Evolutionary conservation across 2,329 filamentous ascomycete genomes (phyloP).

Genomic region (Colletotrichum magnum): DNA sequence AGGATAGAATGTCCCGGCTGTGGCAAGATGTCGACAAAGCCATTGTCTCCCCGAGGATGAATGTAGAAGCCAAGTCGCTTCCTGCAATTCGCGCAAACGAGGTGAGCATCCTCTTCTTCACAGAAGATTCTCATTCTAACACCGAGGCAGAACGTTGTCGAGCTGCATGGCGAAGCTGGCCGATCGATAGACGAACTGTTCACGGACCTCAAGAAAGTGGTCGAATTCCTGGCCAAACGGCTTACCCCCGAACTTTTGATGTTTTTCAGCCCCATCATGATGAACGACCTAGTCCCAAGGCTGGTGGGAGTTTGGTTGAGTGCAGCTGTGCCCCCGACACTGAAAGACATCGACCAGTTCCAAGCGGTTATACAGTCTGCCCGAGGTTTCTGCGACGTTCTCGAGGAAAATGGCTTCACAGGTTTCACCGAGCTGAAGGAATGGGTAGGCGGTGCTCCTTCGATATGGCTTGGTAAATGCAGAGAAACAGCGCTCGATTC

Average conservation of each 20-base stretch:
- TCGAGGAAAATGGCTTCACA: conserved; percentile 75
- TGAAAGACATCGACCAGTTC: conserved; percentile 80
- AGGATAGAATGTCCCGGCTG: conserved; percentile 71
- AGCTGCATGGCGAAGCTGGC: conserved; percentile 58
- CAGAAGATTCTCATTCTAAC: conserved; percentile 38
- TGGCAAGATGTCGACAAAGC: conserved; percentile 75
- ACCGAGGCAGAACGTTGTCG: conserved; percentile 57
- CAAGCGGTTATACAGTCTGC: conserved; percentile 78
- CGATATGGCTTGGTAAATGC: conserved; percentile 88
- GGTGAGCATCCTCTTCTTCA: conserved; percentile 9
- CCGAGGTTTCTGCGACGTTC: conserved; percentile 71
- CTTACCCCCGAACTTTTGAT: conserved; percentile 69
- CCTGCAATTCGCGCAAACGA: conserved; percentile 54
- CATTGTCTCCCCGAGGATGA: conserved; percentile 73
- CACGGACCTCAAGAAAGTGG: conserved; percentile 64
- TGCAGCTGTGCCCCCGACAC: conserved; percentile 79
- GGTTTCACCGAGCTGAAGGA: conserved; percentile 75
- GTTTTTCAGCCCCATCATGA: conserved; percentile 77
- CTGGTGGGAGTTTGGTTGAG: conserved; percentile 84
- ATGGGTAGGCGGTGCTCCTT: conserved; percentile 86
- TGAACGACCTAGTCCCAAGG: conserved; percentile 76
- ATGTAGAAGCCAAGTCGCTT: conserved; percentile 51
- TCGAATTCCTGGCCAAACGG: conserved; percentile 65
- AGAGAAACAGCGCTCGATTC: conserved; percentile 84
- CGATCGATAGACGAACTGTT: conserved; percentile 66